A percentile compares a stretch with the other conserved stretches of the same genome.
These are phyloP conservation scores for Crucibulum laeve DNA, from an alignment of 768 basidiomycete genomes.

Conservation along the genomic window DNA sequence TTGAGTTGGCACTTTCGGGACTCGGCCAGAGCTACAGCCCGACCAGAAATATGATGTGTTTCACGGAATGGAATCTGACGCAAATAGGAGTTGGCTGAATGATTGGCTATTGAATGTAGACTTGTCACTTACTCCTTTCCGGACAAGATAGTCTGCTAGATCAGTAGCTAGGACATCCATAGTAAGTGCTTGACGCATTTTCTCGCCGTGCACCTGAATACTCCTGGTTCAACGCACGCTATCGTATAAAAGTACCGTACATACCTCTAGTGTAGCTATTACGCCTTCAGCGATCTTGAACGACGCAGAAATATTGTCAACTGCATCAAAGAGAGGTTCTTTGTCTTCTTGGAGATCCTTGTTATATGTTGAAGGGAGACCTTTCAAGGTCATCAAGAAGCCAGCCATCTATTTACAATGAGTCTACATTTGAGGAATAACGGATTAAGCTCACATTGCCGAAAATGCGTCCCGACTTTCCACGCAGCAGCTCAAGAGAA, in stretches of 20 bases:
- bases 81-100: constrained; percentile 1
- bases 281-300: constrained; percentile 94
- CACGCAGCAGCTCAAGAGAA: constrained; percentile 90
- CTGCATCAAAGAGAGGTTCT: constrained; percentile 92
- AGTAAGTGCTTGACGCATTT: constrained; percentile 87
- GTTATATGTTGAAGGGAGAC: constrained; percentile 97
- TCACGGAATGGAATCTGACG: constrained; percentile 93
- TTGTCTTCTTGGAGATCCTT: constrained; percentile 99
- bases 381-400: constrained; percentile 96
- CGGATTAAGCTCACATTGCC: constrained; percentile 60
- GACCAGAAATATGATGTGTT: constrained; percentile 97
- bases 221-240: neutral
- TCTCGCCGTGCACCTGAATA: constrained; percentile 76
- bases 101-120: neutral
- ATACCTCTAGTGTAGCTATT: constrained; percentile 81
- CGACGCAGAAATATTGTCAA: constrained; percentile 85
- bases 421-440: constrained; percentile 4
- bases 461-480: constrained; percentile 92
- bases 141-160: constrained; percentile 95
- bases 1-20: constrained; percentile 75
- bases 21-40: constrained; percentile 94
- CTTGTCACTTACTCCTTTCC: constrained; percentile 81
- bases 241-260: constrained; percentile 15
- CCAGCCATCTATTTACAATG: constrained; percentile 76
- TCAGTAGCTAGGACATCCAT: constrained; percentile 99